Base-by-base conservation (phyloP, 345 rosid species). In the Eucalyptus dawsonii region DNA sequence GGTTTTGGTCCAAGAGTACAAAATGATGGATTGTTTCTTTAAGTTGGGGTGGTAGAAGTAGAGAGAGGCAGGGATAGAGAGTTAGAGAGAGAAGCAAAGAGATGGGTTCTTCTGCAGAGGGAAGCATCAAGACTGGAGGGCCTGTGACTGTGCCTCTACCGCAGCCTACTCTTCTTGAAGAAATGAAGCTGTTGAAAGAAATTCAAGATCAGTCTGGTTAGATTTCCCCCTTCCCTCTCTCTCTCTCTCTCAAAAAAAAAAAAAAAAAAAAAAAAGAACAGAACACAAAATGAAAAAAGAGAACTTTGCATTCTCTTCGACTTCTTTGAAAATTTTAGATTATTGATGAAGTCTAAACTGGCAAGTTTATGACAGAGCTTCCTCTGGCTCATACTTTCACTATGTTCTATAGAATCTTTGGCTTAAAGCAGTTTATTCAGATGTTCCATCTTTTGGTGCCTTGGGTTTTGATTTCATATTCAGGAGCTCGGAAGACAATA, bases 151-250 rank as follows among this genome's bases (percentile, higher is more conserved):
- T 94, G 69, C 12, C 58, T 87, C 86, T 90, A 25, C 88, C 91
- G 53, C 93, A 93, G 29, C 90, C 95, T 86, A 88, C 94, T 91
- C 91, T 97, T 89, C 95, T 96, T 17, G 98, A 98, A 90, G 98
- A 98, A 88, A 96, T 97, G 98, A 98, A 96, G 95, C 89, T 98
- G 88, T 90, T 98, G 90, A 98, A 96, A 87, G 99, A 94, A 92
- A 94, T 95, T 92, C 97, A 96, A 88, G 96, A 96, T 86, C 99
- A 96, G 31, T 94, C 99, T 88, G 99, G 99, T 97, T 91, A 24
- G 95, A 92, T 88, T 49, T 81, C 53, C 34, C 37, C n/a, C 37
- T 17, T 34, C 50, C 51, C 40, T 11, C 45, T 14, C 44, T 15
- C 21, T 89, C 72, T 56, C 62, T 24, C 62, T 56, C 29, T 29